These are phyloP conservation scores for Colletotrichum siamense DNA, from an alignment of 2,329 filamentous ascomycete species.

Conservation along the genomic window DNA sequence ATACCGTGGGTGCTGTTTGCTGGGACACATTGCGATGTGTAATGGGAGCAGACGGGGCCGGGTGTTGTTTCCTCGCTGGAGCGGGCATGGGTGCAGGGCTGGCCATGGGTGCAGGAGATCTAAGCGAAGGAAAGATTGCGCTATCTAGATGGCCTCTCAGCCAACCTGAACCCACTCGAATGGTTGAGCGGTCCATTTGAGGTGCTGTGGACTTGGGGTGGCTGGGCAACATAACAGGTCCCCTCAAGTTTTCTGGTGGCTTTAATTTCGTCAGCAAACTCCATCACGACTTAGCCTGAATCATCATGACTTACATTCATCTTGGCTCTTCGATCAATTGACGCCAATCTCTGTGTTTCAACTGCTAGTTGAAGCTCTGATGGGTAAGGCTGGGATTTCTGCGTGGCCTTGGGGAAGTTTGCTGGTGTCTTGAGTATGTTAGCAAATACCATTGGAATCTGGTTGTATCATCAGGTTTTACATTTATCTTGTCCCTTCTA, in stretches of 20 bases:
- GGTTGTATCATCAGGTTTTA: too few relatives aligned
- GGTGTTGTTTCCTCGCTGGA: background rate
- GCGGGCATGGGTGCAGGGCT: background rate
- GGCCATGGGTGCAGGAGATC: background rate
- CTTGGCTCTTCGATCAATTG: too few relatives aligned
- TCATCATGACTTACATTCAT: too few relatives aligned
- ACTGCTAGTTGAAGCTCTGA: too few relatives aligned
- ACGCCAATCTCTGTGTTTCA: too few relatives aligned
- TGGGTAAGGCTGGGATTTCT: too few relatives aligned
- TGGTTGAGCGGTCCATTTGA: rapidly evolving
- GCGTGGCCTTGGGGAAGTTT: too few relatives aligned
- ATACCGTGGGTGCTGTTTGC: background rate
- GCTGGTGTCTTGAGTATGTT: too few relatives aligned
- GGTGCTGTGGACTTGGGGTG: background rate
- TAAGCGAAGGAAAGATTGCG: background rate
- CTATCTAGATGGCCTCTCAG: background rate
- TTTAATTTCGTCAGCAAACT: background rate
- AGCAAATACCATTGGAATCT: too few relatives aligned
- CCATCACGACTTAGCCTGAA: too few relatives aligned
- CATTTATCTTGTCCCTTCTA: too few relatives aligned
- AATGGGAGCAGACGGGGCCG: background rate
- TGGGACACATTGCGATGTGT: background rate
- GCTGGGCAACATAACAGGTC: background rate
- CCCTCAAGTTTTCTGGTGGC: background rate
- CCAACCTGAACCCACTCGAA: background rate